Conservation (phyloP, 306 rosid species). For the Vicia sativa region DNA sequence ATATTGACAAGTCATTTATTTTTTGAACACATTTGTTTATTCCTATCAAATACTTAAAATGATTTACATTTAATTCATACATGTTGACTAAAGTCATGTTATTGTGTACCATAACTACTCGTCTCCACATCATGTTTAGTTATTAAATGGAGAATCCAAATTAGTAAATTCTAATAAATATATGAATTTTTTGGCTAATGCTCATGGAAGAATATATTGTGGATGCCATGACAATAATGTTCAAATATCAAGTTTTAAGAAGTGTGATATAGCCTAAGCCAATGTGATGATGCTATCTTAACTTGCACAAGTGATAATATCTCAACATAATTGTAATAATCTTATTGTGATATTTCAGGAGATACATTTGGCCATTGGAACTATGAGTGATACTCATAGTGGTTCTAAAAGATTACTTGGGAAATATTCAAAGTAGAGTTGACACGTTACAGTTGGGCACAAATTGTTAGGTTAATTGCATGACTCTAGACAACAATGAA, state of each 20-base stretch:
- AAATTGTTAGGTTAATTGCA: no score
- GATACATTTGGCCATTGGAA: slow-evolving; percentile 69
- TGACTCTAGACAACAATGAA: no score
- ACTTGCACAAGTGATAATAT: slow-evolving; percentile 22
- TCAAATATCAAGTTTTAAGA: slow-evolving; percentile 57
- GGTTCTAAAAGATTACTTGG: slow-evolving; percentile 74
- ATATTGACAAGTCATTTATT: background rate
- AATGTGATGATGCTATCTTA: slow-evolving; percentile 28
- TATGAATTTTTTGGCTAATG: slow-evolving; percentile 75
- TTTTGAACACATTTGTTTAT: slow-evolving; percentile 29
- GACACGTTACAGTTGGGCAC: no score
- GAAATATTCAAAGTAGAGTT: no score
- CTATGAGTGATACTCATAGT: slow-evolving; percentile 59
- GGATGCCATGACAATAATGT: slow-evolving; percentile 88
- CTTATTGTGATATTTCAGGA: slow-evolving; percentile 56
- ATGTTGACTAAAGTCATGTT: background rate
- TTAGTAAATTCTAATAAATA: slow-evolving; percentile 63
- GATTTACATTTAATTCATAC: background rate
- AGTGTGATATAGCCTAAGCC: slow-evolving; percentile 16
- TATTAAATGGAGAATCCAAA: slow-evolving; percentile 65
- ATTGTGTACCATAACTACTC: slow-evolving; percentile 29
- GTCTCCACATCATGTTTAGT: slow-evolving; percentile 55
- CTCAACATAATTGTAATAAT: slow-evolving; percentile 28
- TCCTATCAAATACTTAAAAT: slow-evolving; percentile 6
- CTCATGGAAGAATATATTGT: slow-evolving; percentile 64